A percentile compares a stretch with the other conserved stretches of the same genome.
Evolutionary conservation across 1,284 basidiomycete species (phyloP).

Genomic region (Marasmius sp.): DNA sequence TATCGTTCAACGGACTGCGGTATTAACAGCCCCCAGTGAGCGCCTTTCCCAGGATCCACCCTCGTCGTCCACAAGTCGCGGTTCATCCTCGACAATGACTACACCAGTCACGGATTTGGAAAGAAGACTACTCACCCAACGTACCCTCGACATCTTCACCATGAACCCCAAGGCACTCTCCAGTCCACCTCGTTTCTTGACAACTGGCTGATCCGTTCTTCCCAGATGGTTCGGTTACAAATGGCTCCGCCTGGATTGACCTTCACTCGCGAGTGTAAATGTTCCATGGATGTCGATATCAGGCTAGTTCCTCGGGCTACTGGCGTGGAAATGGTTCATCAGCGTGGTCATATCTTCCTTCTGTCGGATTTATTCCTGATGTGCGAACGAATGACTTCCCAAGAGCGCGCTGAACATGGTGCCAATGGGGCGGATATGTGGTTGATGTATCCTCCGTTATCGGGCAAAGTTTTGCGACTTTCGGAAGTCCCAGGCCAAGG

Average conservation of each 20-base stretch:
- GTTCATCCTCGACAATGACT: slow-evolving; percentile 47
- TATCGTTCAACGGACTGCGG: not conserved
- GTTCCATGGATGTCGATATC: slow-evolving; percentile 75
- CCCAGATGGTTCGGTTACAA: slow-evolving; percentile 86
- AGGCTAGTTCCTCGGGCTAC: slow-evolving; percentile 80
- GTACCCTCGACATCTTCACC: slow-evolving; percentile 91
- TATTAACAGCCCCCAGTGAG: slow-evolving; percentile 36
- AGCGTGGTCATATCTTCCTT: slow-evolving; percentile 83
- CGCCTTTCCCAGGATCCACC: slow-evolving; percentile 60
- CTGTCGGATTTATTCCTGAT: slow-evolving; percentile 92
- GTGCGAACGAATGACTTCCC: slow-evolving; percentile 77
- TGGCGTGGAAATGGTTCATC: slow-evolving; percentile 71
- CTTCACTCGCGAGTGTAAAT: slow-evolving; percentile 79
- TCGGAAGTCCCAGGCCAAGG: slow-evolving; percentile 61
- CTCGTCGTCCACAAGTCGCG: slow-evolving; percentile 51
- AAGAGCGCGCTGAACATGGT: slow-evolving; percentile 53
- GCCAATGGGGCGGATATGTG: slow-evolving; percentile 81
- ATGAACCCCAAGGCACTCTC: slow-evolving; percentile 88
- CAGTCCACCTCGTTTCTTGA: not conserved
- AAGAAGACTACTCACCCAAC: slow-evolving; percentile 73
- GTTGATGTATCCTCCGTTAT: slow-evolving; percentile 93
- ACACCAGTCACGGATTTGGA: slow-evolving; percentile 80
- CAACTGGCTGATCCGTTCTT: slow-evolving; percentile 15
- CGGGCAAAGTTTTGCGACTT: slow-evolving; percentile 90
- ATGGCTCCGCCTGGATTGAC: slow-evolving; percentile 82